Percentiles rank a stretch among this genome's conserved stretches.
Conservation (phyloP, 2,329 filamentous ascomycete species). For the Polytolypa hystricis region DNA sequence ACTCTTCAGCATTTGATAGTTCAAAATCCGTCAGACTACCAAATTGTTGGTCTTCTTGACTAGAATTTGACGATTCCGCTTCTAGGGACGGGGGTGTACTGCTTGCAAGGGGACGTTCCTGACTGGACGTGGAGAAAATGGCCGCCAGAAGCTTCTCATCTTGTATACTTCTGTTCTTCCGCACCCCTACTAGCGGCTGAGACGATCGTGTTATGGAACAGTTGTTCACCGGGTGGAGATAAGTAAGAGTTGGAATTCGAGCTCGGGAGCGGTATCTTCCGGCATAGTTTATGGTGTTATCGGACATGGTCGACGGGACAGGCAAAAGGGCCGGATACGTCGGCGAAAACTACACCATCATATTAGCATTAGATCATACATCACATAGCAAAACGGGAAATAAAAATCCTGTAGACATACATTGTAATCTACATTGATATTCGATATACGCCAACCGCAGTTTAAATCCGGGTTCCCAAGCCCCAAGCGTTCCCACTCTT, state of each 20-base stretch:
- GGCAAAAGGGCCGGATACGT: conserved; percentile 81
- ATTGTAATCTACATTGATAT: conserved; percentile 77
- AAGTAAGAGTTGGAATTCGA: conserved; percentile 80
- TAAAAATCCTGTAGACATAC: conserved; percentile 28
- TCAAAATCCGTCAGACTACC: conserved; percentile 36
- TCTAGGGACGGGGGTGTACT: conserved; percentile 30
- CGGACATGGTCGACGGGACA: conserved; percentile 84
- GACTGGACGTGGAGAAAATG: conserved; percentile 69
- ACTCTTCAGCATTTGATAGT: conserved; percentile 50
- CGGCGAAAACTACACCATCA: conserved; percentile 55
- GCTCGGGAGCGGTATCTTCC: conserved; percentile 77
- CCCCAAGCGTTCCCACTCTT: conserved; percentile 79
- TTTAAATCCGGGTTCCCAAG: conserved; percentile 70
- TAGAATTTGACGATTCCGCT: conserved; percentile 34
- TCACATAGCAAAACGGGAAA: conserved; percentile 5
- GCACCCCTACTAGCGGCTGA: conserved; percentile 78
- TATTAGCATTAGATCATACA: conserved; percentile 20
- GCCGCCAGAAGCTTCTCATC: conserved; percentile 89
- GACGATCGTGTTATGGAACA: conserved; percentile 93
- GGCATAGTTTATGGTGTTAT: conserved; percentile 91
- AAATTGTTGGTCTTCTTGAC: conserved; percentile 42
- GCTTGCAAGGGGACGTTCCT: conserved; percentile 31
- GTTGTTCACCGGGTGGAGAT: conserved; percentile 93
- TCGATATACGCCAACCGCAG: conserved; percentile 77
- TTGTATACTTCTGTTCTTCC: conserved; percentile 82